Percentiles rank a stretch among this genome's conserved stretches.
phyloP scores from a whole-genome alignment of 2,329 filamentous ascomycete species.

The Aspergillus ustus region DNA sequence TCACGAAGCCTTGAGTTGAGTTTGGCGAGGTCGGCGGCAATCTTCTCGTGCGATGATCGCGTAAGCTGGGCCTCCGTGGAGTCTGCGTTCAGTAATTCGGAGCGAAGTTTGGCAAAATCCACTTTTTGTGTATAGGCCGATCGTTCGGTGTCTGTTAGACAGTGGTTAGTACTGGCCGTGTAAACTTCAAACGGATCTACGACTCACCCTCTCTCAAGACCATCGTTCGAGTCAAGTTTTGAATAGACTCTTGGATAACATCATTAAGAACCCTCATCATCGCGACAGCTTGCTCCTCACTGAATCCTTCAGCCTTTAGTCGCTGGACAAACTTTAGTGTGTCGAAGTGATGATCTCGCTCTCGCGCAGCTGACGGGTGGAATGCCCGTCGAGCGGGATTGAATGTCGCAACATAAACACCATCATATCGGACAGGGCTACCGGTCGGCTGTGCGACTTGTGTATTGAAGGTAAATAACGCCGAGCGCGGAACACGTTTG shows the following conservation, averaged over 20 bases:
- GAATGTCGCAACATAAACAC: conserved; percentile 52
- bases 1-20: conserved; percentile 86
- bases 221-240: conserved; percentile 97
- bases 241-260: conserved; percentile 97
- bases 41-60: conserved; percentile 83
- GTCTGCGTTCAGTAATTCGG: conserved; percentile 89
- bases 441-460: conserved; percentile 26
- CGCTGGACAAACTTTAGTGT: conserved; percentile 96
- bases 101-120: conserved; percentile 95
- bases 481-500: conserved; percentile 24
- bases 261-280: conserved; percentile 98
- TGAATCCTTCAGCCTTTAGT: conserved; percentile 88
- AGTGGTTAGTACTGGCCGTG: not conserved
- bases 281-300: conserved; percentile 91
- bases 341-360: conserved; percentile 92
- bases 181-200: not conserved
- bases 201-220: conserved; percentile 86
- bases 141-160: conserved; percentile 50
- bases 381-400: conserved; percentile 54
- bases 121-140: conserved; percentile 81
- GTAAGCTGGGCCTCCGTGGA: conserved; percentile 89
- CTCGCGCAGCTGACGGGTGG: conserved; percentile 65
- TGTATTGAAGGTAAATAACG: conserved; percentile 14
- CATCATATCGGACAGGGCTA: conserved; percentile 50
- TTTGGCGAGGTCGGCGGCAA: conserved; percentile 94